phyloP scores from a whole-genome alignment of 148 eudicot genomes.

The Fagopyrum tataricum region DNA sequence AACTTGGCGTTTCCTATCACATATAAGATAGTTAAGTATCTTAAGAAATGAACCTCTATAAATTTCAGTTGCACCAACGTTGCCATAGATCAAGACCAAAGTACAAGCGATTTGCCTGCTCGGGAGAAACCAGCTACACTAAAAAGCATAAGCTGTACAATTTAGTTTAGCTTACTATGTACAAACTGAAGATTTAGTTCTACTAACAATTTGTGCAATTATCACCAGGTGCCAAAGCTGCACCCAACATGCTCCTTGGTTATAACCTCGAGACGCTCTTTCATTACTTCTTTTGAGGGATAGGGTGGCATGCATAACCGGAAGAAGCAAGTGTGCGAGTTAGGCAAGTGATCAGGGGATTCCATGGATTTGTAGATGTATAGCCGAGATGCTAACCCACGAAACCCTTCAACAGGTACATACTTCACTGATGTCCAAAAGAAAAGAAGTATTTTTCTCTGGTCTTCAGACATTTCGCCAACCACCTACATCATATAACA shows the following conservation, averaged over 20 bases:
- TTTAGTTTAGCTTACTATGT: background rate
- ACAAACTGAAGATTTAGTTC: background rate
- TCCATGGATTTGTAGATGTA: slow-evolving; percentile 47
- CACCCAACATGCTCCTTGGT: slow-evolving; percentile 78
- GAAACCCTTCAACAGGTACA: slow-evolving; percentile 76
- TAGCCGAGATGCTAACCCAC: slow-evolving; percentile 69
- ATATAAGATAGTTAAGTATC: background rate
- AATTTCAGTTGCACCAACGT: background rate
- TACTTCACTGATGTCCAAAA: slow-evolving; percentile 89
- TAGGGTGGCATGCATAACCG: slow-evolving; percentile 63
- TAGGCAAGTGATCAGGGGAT: slow-evolving; percentile 45
- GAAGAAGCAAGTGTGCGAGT: slow-evolving; percentile 88
- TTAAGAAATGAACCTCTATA: background rate
- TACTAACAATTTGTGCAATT: background rate
- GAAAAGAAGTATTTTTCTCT: slow-evolving; percentile 70
- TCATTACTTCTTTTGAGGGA: slow-evolving; percentile 41
- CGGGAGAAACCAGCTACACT: background rate
- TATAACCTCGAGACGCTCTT: slow-evolving; percentile 47
- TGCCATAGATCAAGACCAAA: background rate
- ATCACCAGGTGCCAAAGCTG: slow-evolving; percentile 84
- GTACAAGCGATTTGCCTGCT: background rate
- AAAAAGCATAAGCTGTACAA: background rate
- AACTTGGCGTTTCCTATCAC: background rate
- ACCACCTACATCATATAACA: slow-evolving; percentile 36
- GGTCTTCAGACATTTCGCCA: slow-evolving; percentile 45